These are phyloP conservation scores for Cyberlindnera saturnus DNA, from an alignment of 805 yeast genomes.

Conservation along the genomic window DNA sequence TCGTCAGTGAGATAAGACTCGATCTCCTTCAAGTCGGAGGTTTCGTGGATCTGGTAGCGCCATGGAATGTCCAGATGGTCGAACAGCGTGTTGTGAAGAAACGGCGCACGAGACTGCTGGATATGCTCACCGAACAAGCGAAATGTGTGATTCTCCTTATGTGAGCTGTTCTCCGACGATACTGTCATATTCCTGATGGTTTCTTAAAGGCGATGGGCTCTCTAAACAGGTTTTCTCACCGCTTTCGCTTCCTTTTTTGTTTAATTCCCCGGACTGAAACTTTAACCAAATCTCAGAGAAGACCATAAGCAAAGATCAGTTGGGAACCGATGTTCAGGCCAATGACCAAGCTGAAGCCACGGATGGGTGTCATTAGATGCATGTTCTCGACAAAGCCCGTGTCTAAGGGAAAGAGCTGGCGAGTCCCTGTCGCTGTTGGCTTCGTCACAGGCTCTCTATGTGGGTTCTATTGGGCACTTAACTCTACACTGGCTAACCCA, in stretches of 20 bases:
- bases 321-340: too few relatives aligned
- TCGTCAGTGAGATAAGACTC: slow-evolving; percentile 8
- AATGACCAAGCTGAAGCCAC: neutral
- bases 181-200: neutral
- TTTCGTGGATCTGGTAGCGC: slow-evolving; percentile 19
- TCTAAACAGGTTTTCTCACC: neutral
- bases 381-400: neutral
- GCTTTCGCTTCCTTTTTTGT: neutral
- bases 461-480: slow-evolving; percentile 23
- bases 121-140: slow-evolving; percentile 22
- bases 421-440: slow-evolving; percentile 12
- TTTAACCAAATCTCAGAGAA: too few relatives aligned
- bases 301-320: too few relatives aligned
- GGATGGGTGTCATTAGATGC: neutral
- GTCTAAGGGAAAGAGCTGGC: neutral
- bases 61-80: slow-evolving; percentile 13
- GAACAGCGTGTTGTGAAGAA: slow-evolving; percentile 19
- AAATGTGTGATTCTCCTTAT: slow-evolving; percentile 8
- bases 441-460: slow-evolving; percentile 12
- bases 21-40: slow-evolving; percentile 15
- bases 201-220: neutral
- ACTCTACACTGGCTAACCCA: slow-evolving; percentile 17
- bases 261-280: neutral
- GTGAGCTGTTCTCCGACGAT: neutral
- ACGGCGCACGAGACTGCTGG: slow-evolving; percentile 20